phyloP scores from a whole-genome alignment of 352 stramenopile species.

The Peronospora belbahrii region DNA sequence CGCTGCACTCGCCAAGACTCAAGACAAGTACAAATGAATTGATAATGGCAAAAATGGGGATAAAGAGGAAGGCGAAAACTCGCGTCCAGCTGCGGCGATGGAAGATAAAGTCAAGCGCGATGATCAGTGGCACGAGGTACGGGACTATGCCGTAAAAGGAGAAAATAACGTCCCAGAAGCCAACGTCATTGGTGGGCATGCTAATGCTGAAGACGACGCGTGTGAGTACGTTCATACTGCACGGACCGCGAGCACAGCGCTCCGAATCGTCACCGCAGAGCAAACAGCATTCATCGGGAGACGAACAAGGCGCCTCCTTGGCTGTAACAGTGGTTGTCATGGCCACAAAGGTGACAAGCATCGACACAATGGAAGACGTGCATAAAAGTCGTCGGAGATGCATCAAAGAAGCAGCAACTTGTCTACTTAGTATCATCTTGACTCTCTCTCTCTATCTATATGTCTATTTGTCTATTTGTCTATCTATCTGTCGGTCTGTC shows the following conservation, averaged over 20 bases:
- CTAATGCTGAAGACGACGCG: slow-evolving; percentile 51
- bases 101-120: slow-evolving; percentile 38
- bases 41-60: slow-evolving; percentile 38
- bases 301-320: slow-evolving; percentile 20
- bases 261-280: slow-evolving; percentile 38
- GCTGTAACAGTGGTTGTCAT: neutral
- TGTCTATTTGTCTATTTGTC: too few species aligned
- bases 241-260: slow-evolving; percentile 43
- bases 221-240: slow-evolving; percentile 35
- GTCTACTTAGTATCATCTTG: too few species aligned
- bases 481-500: too few species aligned
- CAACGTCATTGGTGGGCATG: slow-evolving; percentile 22
- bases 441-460: too few species aligned
- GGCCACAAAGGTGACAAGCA: slow-evolving; percentile 1
- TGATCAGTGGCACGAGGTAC: slow-evolving; percentile 35
- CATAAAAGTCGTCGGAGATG: neutral
- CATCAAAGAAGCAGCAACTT: too few species aligned
- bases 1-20: slow-evolving; percentile 33
- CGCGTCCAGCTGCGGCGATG: slow-evolving; percentile 36
- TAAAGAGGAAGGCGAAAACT: slow-evolving; percentile 43
- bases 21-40: slow-evolving; percentile 37
- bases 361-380: neutral
- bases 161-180: slow-evolving; percentile 46
- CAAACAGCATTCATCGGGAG: slow-evolving; percentile 35
- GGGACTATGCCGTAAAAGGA: slow-evolving; percentile 50